Percentiles rank a stretch among this genome's conserved stretches.
Evolutionary conservation across 2,329 filamentous ascomycete species (phyloP).

Genomic region (Cercospora berteroae): DNA sequence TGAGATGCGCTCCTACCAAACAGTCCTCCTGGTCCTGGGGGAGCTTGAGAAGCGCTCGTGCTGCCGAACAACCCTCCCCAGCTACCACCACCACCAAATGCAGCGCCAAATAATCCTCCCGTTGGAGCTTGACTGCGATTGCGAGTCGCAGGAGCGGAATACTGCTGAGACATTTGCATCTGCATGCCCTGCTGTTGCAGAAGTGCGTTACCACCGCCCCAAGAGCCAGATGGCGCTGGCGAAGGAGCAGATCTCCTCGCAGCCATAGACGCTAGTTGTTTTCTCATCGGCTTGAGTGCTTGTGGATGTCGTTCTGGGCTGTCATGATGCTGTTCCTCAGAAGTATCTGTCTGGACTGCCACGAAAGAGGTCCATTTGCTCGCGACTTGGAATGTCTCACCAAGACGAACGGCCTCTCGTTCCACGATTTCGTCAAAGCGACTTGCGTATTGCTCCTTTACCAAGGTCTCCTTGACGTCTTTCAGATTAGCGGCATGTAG

Average conservation of each 20-base stretch:
- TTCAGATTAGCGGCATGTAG: conserved; percentile 48
- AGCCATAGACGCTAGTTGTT: not conserved
- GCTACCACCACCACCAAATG: not conserved
- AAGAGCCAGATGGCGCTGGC: not conserved
- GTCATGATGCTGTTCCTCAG: not conserved
- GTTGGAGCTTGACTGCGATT: not conserved
- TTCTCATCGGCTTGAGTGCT: not conserved
- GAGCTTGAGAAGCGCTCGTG: not conserved
- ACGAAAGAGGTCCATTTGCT: conserved; percentile 73
- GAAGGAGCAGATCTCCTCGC: not conserved
- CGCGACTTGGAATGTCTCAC: conserved; percentile 64
- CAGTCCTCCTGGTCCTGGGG: not conserved
- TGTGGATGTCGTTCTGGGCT: not conserved
- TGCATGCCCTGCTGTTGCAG: not conserved
- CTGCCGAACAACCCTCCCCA: not conserved
- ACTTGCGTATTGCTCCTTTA: conserved; percentile 51
- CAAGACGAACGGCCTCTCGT: conserved; percentile 64
- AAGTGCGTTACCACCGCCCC: not conserved
- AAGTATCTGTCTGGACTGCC: conserved; percentile 53
- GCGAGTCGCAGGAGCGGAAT: not conserved
- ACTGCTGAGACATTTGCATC: not conserved
- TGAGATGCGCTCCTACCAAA: not conserved
- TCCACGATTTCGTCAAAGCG: conserved; percentile 61
- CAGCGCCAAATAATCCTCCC: not conserved
- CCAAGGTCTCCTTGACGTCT: conserved; percentile 39